A percentile compares a stretch with the other conserved stretches of the same genome.
phyloP scores from a whole-genome alignment of 495 filamentous ascomycete genomes.

The Hyaloscypha bicolor region DNA sequence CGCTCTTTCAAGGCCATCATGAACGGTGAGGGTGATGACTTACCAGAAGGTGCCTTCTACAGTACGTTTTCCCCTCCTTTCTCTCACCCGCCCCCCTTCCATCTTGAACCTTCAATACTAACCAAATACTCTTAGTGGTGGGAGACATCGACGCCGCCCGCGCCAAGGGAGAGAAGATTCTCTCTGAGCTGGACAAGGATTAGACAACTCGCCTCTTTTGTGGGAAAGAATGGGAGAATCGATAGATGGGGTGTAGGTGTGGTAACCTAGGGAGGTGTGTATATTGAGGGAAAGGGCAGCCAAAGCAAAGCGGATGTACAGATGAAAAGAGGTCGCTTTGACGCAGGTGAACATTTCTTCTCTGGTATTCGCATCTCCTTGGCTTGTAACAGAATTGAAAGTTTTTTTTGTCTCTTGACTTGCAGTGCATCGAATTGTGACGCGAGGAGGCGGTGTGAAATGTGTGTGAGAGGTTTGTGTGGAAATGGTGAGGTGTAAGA shows the following conservation, averaged over 20 bases:
- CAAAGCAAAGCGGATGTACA: background rate
- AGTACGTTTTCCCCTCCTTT: conserved; percentile 60
- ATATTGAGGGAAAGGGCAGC: background rate
- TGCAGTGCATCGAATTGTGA: background rate
- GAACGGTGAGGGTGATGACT: conserved; percentile 89
- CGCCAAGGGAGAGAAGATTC: conserved; percentile 98
- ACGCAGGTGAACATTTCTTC: background rate
- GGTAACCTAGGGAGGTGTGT: background rate
- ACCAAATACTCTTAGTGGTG: conserved; percentile 53
- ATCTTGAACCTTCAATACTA: background rate
- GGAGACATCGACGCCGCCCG: conserved; percentile 91
- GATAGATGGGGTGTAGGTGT: background rate
- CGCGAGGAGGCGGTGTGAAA: background rate
- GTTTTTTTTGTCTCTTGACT: background rate
- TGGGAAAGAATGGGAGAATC: background rate
- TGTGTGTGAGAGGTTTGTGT: background rate
- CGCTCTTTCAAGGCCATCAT: conserved; percentile 96
- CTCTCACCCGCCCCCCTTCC: background rate
- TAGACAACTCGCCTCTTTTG: too few species aligned
- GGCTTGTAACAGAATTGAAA: conserved; percentile 1
- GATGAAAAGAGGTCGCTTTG: background rate
- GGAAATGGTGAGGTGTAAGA: too few species aligned
- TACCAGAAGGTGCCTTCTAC: conserved; percentile 96
- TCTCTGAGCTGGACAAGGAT: conserved; percentile 51
- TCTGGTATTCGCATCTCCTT: background rate